These are phyloP conservation scores for Ophidiomyces ophidiicola DNA, from an alignment of 2,329 filamentous ascomycete species.

Conservation along the genomic window DNA sequence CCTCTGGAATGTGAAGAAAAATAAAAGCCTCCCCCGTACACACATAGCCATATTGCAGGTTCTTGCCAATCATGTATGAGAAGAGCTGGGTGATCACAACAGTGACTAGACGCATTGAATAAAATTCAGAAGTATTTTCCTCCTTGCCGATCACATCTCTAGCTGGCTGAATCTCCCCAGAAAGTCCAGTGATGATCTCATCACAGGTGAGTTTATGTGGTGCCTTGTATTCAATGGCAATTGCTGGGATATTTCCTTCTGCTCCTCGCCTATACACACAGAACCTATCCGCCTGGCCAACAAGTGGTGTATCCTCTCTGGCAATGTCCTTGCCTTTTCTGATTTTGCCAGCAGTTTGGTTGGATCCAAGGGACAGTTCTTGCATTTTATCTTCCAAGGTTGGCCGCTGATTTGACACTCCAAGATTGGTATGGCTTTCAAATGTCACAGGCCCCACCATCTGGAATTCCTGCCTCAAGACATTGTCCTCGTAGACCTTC, in stretches of 20 bases:
- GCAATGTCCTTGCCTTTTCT: not conserved
- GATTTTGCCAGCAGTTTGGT: too few relatives aligned
- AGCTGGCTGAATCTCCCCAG: slow-evolving; percentile 18
- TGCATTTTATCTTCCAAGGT: not conserved
- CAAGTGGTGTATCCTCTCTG: not conserved
- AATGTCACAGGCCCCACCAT: slow-evolving; percentile 5
- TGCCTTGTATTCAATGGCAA: slow-evolving; percentile 22
- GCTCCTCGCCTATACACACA: slow-evolving; percentile 18
- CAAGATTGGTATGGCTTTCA: slow-evolving; percentile 8
- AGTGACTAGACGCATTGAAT: slow-evolving; percentile 19
- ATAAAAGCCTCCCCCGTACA: slow-evolving; percentile 24
- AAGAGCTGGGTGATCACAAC: slow-evolving; percentile 22
- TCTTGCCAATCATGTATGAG: slow-evolving; percentile 21
- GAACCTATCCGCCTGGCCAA: slow-evolving; percentile 20
- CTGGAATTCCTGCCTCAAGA: not conserved
- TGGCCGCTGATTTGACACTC: not conserved
- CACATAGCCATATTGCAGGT: slow-evolving; percentile 21
- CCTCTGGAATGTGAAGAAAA: slow-evolving; percentile 24
- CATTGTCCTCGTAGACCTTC: slow-evolving; percentile 18
- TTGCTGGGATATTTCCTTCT: slow-evolving; percentile 16
- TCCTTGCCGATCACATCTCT: slow-evolving; percentile 20
- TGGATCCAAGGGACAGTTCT: too few relatives aligned
- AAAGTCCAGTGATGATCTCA: slow-evolving; percentile 20
- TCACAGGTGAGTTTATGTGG: slow-evolving; percentile 19
- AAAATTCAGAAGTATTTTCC: slow-evolving; percentile 19